Conservation (phyloP, 345 rosid species). For the Gossypium anomalum region DNA sequence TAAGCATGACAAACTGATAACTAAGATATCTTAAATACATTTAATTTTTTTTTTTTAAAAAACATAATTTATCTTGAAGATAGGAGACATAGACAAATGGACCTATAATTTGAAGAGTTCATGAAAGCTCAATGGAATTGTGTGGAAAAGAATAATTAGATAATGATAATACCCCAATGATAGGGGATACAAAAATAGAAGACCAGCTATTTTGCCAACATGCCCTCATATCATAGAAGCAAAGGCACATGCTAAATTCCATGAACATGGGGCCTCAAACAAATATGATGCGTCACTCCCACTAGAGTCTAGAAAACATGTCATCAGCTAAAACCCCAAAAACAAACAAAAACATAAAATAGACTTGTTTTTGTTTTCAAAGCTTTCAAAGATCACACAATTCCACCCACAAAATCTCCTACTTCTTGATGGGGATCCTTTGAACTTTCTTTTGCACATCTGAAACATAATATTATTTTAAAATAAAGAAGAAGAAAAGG, state of each 20-base stretch:
- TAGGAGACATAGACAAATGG: background rate
- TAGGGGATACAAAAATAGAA: background rate
- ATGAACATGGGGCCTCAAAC: background rate
- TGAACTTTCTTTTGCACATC: background rate
- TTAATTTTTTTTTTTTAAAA: too few relatives aligned
- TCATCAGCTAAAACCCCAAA: background rate
- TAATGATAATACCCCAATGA: background rate
- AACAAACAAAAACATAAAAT: background rate
- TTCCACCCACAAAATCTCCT: background rate
- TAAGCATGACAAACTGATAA: background rate
- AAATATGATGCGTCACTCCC: background rate
- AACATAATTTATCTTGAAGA: background rate
- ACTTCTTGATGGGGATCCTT: background rate
- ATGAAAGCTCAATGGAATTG: background rate
- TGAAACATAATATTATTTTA: background rate
- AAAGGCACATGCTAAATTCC: constrained; percentile 7
- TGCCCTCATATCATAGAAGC: background rate
- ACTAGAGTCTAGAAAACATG: background rate
- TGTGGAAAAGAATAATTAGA: background rate
- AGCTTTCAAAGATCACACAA: background rate
- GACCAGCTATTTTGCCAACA: background rate
- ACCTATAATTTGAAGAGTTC: background rate
- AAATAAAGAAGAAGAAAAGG: background rate
- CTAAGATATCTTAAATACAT: too few relatives aligned
- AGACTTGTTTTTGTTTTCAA: background rate